Evolutionary conservation across 176 grass and related monocot species (phyloP).

Genomic region (Panicum miliaceum): DNA sequence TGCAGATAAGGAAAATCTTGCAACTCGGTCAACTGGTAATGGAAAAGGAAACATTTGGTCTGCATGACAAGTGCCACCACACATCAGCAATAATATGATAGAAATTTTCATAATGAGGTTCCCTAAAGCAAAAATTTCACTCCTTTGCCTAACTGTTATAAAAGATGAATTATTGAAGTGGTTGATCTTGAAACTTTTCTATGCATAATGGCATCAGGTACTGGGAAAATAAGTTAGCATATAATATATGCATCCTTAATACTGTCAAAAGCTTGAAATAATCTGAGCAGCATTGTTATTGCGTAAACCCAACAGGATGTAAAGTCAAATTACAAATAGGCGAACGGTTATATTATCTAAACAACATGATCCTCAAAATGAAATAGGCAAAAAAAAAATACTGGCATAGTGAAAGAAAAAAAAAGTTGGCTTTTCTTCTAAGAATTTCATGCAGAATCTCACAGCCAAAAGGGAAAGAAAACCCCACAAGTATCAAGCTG

Average conservation of each 20-base stretch:
- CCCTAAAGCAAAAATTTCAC: background rate
- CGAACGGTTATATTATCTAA: background rate
- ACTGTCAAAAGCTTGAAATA: background rate
- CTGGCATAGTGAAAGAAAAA: background rate
- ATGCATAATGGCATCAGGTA: background rate
- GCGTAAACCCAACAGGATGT: background rate
- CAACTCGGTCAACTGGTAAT: conserved; percentile 6
- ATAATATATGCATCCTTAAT: background rate
- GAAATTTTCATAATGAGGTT: background rate
- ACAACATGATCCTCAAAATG: background rate
- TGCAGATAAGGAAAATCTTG: conserved; percentile 13
- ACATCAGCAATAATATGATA: background rate
- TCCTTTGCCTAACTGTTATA: background rate
- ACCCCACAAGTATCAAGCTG: background rate
- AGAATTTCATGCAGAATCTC: background rate
- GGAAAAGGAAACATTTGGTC: conserved; percentile 20
- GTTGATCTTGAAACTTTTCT: background rate
- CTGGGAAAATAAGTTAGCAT: background rate
- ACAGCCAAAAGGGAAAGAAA: background rate
- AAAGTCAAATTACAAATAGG: background rate
- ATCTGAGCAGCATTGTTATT: too few species aligned
- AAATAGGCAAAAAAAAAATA: background rate
- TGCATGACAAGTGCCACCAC: conserved; percentile 28
- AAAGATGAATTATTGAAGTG: background rate
- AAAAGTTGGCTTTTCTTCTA: background rate